Base-by-base conservation (phyloP, 2,329 filamentous ascomycete genomes). In the Coniochaeta sp. region DNA sequence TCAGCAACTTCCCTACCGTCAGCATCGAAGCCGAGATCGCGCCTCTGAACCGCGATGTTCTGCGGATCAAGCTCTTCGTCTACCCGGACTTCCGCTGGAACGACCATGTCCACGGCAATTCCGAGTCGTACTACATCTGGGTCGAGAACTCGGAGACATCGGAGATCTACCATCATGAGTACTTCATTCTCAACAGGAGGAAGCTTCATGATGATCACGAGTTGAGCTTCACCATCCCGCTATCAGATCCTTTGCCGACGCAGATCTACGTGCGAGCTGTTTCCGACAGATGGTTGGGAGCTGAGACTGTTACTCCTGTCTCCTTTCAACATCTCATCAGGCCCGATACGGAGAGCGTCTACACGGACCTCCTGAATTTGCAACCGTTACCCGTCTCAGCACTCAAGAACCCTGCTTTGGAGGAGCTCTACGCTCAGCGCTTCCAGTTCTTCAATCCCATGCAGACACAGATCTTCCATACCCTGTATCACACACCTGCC, bases 361-460 rank as follows among this genome's bases (percentile, higher is more conserved):
- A 97, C 65, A 99, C 94, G 0, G 92, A 99, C 60, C 76, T 99
- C 14, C 77, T 97, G 16, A 89, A 96, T 61, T 73, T 99, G 22
- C 94, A 97, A 64, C 94, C 94, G 2, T 74, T 99, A 3, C 87
- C 92, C 0, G 83, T 99, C 54, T 81, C 84, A 16, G 92, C 92
- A 0, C 74, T 99, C 38, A 91, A 96, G 64, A 96, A 97, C 56
- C 84, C 89, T 0, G 76, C 84, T 0, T 70, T 99, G 0, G 92
- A 99, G 65, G 89, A 94, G 55, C 80, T 99, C 1, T 99, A 99
- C 62, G 84, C 79, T 0, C 76, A 92, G 65, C 82, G 91, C 30
- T 99, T 99, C 68, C 86, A 94, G 57, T 99, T 86, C 69, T 99
- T 99, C 77, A 99, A 99, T 64, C 94, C 94, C 0, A 97, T 99